Evolutionary conservation across 2,329 filamentous ascomycete species (phyloP), one percentile per base, ranked within the genome.

Genomic region (Neoscytalidium dimidiatum): DNA sequence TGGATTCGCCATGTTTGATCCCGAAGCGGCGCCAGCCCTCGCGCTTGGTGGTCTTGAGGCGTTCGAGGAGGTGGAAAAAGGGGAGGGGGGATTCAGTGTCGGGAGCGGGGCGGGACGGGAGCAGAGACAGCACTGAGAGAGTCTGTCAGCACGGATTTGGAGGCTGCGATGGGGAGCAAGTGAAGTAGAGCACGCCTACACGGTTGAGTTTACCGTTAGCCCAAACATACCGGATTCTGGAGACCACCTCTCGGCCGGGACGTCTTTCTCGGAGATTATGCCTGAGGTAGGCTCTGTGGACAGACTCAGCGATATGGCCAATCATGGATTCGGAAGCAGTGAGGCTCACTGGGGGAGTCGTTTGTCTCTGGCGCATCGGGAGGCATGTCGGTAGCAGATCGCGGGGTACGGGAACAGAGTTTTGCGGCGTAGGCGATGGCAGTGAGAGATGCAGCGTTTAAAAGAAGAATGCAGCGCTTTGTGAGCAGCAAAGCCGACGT

Each of bases 21-120:
- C 88, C 88, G 75, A 97, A 97, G 41, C 95, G 88, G 64, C 91
- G 87, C 95, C 95, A 99, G 69, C 95, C 95, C 80, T 97, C 95
- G 67, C 95, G 90, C 79, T 96, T 96, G 67, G 92, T 97, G 7
- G 94, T 97, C 86, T 99, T 99, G 65, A 99, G 86, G 57, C 92
- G 90, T 79, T 96, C 92, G 68, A 99, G 87, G 67, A 97, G 84
- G 82, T 99, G 95, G 79, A 99, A 96, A 83, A 97, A 98, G 35
- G 93, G 87, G 11, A 98, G 76, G 0, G 94, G 94, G 0, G 93
- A 95, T 66, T 82, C 78, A 7, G 90, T 85, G 64, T 86, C 83
- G 69, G 88, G 83, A 26, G 80, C 72, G n/a, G 84, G 85, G 66
- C 85, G 83, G 29, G 82, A 76, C 1, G 85, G 81, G 52, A 96